phyloP scores from a whole-genome alignment of 23 red algal species.

The Agarophyton chilense region DNA sequence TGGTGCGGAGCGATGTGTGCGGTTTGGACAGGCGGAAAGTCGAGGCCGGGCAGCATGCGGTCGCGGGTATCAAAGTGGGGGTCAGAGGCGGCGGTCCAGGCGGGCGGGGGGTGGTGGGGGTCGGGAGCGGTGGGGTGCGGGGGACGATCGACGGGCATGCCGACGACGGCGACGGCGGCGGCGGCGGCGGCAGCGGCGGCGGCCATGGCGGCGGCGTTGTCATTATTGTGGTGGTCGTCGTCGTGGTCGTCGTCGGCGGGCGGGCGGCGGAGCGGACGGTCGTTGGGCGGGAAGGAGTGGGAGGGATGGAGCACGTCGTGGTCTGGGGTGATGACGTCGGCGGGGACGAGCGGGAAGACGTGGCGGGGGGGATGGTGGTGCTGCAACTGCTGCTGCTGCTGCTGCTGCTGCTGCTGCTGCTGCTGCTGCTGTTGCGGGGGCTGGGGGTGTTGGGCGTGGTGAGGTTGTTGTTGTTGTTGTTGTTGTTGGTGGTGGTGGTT shows the following conservation, averaged over 20 bases:
- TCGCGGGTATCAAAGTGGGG: constrained; percentile 12
- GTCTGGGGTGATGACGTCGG: background rate
- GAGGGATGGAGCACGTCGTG: background rate
- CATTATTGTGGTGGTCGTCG: constrained; percentile 1
- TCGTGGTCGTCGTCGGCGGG: background rate
- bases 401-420: constrained; percentile 8
- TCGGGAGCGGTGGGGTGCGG: background rate
- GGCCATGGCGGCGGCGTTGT: constrained; percentile 21
- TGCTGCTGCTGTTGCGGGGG: constrained; percentile 18
- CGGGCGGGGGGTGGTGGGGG: background rate
- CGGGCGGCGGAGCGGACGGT: background rate
- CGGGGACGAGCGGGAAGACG: constrained; percentile 14
- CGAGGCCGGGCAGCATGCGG: background rate
- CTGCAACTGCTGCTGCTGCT: background rate
- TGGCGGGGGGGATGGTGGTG: constrained; percentile 25
- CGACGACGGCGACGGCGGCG: background rate
- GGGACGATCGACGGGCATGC: background rate
- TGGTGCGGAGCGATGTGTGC: background rate
- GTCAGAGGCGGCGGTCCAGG: constrained; percentile 7
- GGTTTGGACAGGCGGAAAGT: constrained; percentile 8
- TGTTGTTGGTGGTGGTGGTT: background rate
- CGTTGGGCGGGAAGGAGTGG: background rate
- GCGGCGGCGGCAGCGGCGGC: constrained; percentile 27
- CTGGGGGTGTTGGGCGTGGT: background rate
- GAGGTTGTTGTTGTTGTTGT: too few relatives aligned